Percentiles rank a stretch among this genome's conserved stretches.
These are phyloP conservation scores for Lepidium didymum DNA, from an alignment of 345 rosid species.

Conservation along the genomic window DNA sequence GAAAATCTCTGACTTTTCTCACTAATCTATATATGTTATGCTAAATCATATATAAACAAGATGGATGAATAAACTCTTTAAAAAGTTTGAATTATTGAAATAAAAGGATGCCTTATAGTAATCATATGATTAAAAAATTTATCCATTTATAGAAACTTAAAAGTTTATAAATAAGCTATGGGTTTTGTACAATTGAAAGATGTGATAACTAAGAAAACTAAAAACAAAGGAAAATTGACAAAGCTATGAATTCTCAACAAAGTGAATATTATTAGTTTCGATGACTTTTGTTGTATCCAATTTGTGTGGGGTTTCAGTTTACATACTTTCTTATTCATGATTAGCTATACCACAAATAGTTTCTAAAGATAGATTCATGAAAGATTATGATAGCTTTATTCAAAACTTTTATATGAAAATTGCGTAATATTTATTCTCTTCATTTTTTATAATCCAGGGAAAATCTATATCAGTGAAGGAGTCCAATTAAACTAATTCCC, in stretches of 20 bases:
- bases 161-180: not conserved
- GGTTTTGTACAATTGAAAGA: not conserved
- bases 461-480: no score
- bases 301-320: conserved; percentile 9
- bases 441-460: no score
- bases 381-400: not conserved
- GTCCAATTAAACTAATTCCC: no score
- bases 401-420: not conserved
- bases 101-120: conserved; percentile 1
- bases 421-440: no score
- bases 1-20: no score
- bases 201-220: not conserved
- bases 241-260: not conserved
- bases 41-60: no score
- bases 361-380: not conserved
- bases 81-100: not conserved
- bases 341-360: not conserved
- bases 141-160: conserved; percentile 9
- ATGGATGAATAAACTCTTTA: not conserved
- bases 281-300: conserved; percentile 25
- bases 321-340: not conserved
- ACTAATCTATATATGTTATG: no score
- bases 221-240: not conserved
- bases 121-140: not conserved
- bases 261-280: conserved; percentile 9